These are phyloP conservation scores for Pleoardoris graminearum DNA, from an alignment of 2,329 filamentous ascomycete species.

Conservation along the genomic window DNA sequence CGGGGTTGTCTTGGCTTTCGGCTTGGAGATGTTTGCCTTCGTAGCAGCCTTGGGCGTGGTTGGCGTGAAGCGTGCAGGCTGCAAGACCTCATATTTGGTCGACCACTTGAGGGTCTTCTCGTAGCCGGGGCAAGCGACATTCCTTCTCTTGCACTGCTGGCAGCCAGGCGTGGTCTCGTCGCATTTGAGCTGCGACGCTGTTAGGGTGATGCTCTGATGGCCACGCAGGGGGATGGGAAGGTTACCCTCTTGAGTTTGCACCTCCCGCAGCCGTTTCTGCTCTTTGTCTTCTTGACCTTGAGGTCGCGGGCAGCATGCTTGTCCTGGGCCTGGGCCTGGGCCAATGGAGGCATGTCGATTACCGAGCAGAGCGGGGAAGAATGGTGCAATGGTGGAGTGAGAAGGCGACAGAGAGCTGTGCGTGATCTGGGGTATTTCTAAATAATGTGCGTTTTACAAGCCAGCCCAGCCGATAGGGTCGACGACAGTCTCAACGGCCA, in stretches of 20 bases:
- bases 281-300: constrained; percentile 41
- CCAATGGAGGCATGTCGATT: constrained; percentile 36
- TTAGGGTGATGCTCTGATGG: constrained; percentile 20
- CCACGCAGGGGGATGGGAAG: not conserved
- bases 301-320: constrained; percentile 30
- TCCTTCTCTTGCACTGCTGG: constrained; percentile 49
- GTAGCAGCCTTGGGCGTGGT: constrained; percentile 20
- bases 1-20: constrained; percentile 10
- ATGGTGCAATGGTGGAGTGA: constrained; percentile 7
- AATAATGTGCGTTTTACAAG: constrained; percentile 22
- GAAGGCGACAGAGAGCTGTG: constrained; percentile 12
- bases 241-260: constrained; percentile 43
- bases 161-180: constrained; percentile 51
- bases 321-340: constrained; percentile 24
- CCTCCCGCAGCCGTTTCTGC: constrained; percentile 40
- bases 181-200: constrained; percentile 46
- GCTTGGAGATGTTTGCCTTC: constrained; percentile 13
- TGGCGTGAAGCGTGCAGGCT: constrained; percentile 34
- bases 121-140: constrained; percentile 52
- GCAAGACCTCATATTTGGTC: constrained; percentile 54
- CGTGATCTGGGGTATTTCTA: constrained; percentile 23
- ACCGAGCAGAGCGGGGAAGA: constrained; percentile 4
- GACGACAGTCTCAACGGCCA: constrained; percentile 10
- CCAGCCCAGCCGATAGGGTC: constrained; percentile 32
- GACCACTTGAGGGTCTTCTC: constrained; percentile 54